Evolutionary conservation across 2,329 filamentous ascomycete genomes (phyloP), one percentile per base, ranked within the genome.

Genomic region (Neofusicoccum parvum): DNA sequence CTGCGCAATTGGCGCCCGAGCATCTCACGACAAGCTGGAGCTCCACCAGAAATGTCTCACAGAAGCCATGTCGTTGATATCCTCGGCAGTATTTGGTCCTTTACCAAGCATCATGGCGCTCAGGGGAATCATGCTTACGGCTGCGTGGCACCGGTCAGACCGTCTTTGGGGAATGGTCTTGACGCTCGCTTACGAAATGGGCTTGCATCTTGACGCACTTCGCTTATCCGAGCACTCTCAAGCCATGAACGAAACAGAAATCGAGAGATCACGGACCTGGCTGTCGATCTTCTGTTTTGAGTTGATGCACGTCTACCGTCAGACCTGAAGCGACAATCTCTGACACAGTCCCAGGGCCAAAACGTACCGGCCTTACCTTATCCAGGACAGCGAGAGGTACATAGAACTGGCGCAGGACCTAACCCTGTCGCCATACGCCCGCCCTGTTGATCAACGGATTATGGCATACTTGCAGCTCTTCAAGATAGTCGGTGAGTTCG

Each of bases 121-220:
- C 20, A n/a, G 39, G 23, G 54, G 39, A 9, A 27, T 58, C 20
- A 45, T 58, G 14, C 15, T 58, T 9, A 36, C 45, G 5, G 32
- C 39, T 32, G 54, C 54, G 1, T 58, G 54, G 54, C 41, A 58
- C 41, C 54, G 23, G 2, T 46, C 15, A 23, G 39, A 58, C 6
- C 54, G 54, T 9, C 54, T 58, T 20, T 58, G 54, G 54, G 54
- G 54, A 9, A 58, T 34, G 37, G 54, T n/a, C 12, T 10, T 58
- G 12, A 32, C 54, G 3, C 39, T 46, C 5, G 54, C 54, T n/a
- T 58, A 58, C 23, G 54, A 46, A 45, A 58, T 58, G 54, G 54
- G 39, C 5, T 20, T 45, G 54, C 39, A 58, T 14, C 3, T 34
- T 3, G 54, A 58, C 4, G 54, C 54, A 2, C 20, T 45, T n/a